Evolutionary conservation across 192 early-diverging fungal species (phyloP), one percentile per base, ranked within the genome.

Genomic region (Coemansia sp.): DNA sequence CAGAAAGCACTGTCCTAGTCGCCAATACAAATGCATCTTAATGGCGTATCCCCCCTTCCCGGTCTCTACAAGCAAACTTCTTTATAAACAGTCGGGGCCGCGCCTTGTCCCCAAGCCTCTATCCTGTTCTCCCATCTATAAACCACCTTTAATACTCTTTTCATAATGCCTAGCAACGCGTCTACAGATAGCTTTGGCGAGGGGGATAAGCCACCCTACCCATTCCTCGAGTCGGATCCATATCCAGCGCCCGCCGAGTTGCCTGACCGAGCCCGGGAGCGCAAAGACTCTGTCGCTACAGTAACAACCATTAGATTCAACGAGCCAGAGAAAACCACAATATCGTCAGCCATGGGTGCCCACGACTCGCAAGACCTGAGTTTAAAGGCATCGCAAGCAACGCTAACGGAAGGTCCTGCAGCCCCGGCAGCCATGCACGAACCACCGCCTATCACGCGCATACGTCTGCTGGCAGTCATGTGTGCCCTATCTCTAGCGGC

Each of bases 401-500:
- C 72, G 9, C 56, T 74, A 18, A 74, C 72, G 2, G 65, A 73
- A 18, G 65, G 26, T 3, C 37, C 23, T n/a, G 59, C n/a, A 13
- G 57, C 21, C 0, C 52, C 52, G 7, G 52, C 52, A n/a, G 10
- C 38, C 2, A 20, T 39, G 14, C 25, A 64, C 6, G 47, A 72
- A 26, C n/a, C 36, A 20, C n/a, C 45, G 20, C 61, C 47, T 10
- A 23, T 73, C 36, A 59, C 64, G 20, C 71, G 71, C 2, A 31
- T 47, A 8, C 61, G 72, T 4, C 45, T 69, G 33, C 21, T 89
- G 18, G 41, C 61, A 33, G 52, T 69, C 36, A 53, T 70, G 38
- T 41, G 59, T 5, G 25, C 73, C n/a, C 57, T 75, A 16, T 65
- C 68, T 11, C 52, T 87, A 20, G 73, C 79, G 16, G 65, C 86